Evolutionary conservation across 768 basidiomycete genomes (phyloP), one percentile per base, ranked within the genome.

Genomic region (Tricholoma saponaceum): DNA sequence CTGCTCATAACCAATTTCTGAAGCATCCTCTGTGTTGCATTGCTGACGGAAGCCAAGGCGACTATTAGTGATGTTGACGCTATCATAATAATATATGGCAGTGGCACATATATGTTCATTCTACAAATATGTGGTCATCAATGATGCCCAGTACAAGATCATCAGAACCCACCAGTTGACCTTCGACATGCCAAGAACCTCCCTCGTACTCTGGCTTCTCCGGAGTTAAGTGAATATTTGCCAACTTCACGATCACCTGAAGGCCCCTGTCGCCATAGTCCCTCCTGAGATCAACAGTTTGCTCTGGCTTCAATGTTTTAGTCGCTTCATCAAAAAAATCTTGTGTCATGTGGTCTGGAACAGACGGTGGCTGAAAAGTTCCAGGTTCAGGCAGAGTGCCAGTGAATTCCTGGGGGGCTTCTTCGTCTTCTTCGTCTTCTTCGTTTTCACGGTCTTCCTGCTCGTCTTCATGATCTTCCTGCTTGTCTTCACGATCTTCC

Each of bases 181-280:
- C 75, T 60, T 76, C 75, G 43, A 74, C 67, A 57, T 76, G 75
- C 75, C 75, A 76, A 5, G 60, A 66, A 18, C 75, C 74, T 14
- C 75, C 75, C 0, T 54, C 58, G 60, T 75, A 76, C 4, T 63
- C 59, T 0, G 75, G 75, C 50, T 70, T 69, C 22, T 75, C 72
- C 13, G 75, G 74, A 0, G 71, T 73, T 50, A 76, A 54, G 54
- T 68, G 62, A 46, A 73, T 70, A 49, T 67, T 68, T 8, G 68
- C 67, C 5, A 73, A 59, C 57, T 73, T 73, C 23, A 68, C 69
- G 39, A 73, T 74, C 14, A 70, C 62, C 54, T 74, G 70, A 6
- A 69, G 32, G 6, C 63, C 65, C 23, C 10, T 37, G 8, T 51
- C 23, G 25, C 53, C 51, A 51, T 59, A 63, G 25, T 61, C 53